Percentiles rank a stretch among this genome's conserved stretches.
phyloP scores from a whole-genome alignment of 441 rosid species.

The Erysimum pusillum region DNA sequence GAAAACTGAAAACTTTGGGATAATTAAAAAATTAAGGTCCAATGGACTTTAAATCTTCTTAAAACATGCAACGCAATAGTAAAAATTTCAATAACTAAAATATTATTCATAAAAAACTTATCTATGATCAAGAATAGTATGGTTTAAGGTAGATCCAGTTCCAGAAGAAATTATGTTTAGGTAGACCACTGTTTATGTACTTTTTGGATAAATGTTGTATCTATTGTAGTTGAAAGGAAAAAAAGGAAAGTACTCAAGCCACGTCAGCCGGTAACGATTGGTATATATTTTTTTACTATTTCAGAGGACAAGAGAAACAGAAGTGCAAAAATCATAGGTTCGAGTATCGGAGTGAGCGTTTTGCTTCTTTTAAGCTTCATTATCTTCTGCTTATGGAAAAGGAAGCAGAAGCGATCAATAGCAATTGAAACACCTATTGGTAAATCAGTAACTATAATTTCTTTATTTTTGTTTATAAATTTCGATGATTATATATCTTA shows the following conservation, averaged over 20 bases:
- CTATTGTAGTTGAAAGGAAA: too few species aligned
- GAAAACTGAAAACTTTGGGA: not conserved
- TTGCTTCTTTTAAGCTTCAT: conserved; percentile 59
- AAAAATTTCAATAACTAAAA: not conserved
- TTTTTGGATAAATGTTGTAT: too few species aligned
- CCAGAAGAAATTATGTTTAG: too few species aligned
- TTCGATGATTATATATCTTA: not conserved
- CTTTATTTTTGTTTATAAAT: not conserved
- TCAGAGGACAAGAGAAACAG: conserved; percentile 55
- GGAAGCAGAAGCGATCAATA: conserved; percentile 46
- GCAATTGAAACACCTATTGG: conserved; percentile 33
- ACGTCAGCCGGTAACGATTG: too few species aligned
- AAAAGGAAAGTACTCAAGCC: too few species aligned
- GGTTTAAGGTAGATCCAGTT: not conserved
- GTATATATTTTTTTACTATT: not conserved
- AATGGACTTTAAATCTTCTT: not conserved
- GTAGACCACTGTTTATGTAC: too few species aligned
- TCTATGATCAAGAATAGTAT: not conserved
- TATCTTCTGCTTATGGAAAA: conserved; percentile 60
- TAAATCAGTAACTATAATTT: not conserved
- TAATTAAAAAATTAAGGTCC: not conserved
- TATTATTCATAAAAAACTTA: not conserved
- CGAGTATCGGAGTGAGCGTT: conserved; percentile 53
- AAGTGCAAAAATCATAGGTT: conserved; percentile 54
- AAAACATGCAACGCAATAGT: not conserved